These are phyloP conservation scores for Lepiota venenata DNA, from an alignment of 768 basidiomycete genomes.

Conservation along the genomic window DNA sequence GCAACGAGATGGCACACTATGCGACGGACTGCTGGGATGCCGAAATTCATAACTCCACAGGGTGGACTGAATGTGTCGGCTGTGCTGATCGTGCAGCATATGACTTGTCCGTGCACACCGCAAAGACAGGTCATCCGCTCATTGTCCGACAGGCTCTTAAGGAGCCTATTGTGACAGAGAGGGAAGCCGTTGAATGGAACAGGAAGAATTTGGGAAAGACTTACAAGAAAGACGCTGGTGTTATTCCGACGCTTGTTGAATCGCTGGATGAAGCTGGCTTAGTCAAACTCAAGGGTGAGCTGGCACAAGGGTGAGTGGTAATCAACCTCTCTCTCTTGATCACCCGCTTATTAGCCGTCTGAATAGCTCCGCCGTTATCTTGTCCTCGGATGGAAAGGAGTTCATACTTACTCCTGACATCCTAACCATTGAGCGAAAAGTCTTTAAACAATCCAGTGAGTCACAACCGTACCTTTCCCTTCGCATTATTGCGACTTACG, in stretches of 20 bases:
- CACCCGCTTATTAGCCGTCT: conserved; percentile 8
- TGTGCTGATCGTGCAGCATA: conserved; percentile 98
- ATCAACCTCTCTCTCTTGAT: not conserved
- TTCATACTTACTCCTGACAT: conserved; percentile 72
- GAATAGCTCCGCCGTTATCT: conserved; percentile 52
- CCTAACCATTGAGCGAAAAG: conserved; percentile 76
- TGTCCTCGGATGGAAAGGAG: conserved; percentile 55
- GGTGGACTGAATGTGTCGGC: conserved; percentile 99
- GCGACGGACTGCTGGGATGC: conserved; percentile 99
- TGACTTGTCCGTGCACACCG: conserved; percentile 87
- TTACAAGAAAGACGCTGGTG: conserved; percentile 79
- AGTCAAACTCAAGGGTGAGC: conserved; percentile 60
- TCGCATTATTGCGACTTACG: not conserved
- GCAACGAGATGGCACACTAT: conserved; percentile 99
- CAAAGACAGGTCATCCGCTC: conserved; percentile 79
- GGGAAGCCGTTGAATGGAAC: conserved; percentile 75
- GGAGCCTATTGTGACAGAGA: conserved; percentile 81
- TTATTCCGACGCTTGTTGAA: conserved; percentile 60
- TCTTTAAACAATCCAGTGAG: conserved; percentile 84
- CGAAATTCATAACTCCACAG: conserved; percentile 86
- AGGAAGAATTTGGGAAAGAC: conserved; percentile 89
- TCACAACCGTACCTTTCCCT: conserved; percentile 13
- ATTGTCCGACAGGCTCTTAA: conserved; percentile 85
- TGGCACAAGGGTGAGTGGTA: conserved; percentile 65
- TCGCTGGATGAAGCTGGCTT: conserved; percentile 67